A percentile compares a stretch with the other conserved stretches of the same genome.
phyloP scores from a whole-genome alignment of 306 rosid species.

The Ziziphus jujuba region DNA sequence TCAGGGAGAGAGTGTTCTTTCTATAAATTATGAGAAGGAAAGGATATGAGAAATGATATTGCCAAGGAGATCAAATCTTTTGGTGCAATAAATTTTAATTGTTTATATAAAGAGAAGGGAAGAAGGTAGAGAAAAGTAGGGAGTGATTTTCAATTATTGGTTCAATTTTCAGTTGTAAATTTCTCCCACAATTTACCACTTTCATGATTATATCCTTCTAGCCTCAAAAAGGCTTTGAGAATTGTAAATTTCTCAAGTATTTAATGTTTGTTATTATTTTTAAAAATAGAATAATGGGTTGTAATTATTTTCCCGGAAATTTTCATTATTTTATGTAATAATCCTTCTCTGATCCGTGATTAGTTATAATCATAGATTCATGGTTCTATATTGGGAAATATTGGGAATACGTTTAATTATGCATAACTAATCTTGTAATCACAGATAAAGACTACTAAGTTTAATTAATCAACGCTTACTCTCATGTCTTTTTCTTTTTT shows the following conservation, averaged over 20 bases:
- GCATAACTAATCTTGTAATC: neutral
- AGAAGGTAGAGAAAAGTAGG: slow-evolving; percentile 12
- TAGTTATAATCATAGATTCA: neutral
- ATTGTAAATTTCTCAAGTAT: slow-evolving; percentile 42
- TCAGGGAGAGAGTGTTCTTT: slow-evolving; percentile 13
- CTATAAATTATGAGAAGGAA: slow-evolving; percentile 19
- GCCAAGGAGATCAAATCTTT: slow-evolving; percentile 1
- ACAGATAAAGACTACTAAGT: neutral
- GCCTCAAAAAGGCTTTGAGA: slow-evolving; percentile 36
- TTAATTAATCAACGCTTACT: neutral
- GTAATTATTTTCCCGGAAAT: neutral
- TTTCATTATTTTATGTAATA: neutral
- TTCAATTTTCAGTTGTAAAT: slow-evolving; percentile 29
- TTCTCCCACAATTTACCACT: slow-evolving; percentile 11
- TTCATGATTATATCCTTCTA: slow-evolving; percentile 29
- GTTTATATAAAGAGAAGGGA: slow-evolving; percentile 37
- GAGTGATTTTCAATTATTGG: slow-evolving; percentile 14
- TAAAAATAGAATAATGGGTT: slow-evolving; percentile 14
- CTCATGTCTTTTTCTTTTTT: neutral
- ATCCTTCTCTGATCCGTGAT: neutral
- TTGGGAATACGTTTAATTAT: no score
- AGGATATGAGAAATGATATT: neutral
- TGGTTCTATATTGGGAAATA: no score
- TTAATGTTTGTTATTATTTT: slow-evolving; percentile 24
- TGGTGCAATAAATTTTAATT: slow-evolving; percentile 20